Evolutionary conservation across 2,329 filamentous ascomycete species (phyloP), one percentile per base, ranked within the genome.

Genomic region (Ceratocystis smalleyi): DNA sequence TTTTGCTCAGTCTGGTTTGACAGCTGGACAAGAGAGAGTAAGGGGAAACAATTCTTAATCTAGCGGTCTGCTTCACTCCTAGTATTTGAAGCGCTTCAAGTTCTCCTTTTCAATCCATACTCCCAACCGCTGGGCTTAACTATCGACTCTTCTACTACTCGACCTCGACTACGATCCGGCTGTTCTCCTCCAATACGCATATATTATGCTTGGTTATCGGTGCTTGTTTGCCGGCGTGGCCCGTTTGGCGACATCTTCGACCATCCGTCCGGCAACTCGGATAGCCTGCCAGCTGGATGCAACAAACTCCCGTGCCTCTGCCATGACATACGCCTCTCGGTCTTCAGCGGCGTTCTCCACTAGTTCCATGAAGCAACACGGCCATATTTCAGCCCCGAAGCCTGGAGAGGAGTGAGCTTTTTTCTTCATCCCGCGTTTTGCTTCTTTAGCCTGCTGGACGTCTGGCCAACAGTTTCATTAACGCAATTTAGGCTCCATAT

Each of bases 401-500:
- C 83, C 89, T 0, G 94, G 94, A 59, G 89, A 97, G 80, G 94
- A 96, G 89, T 95, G 78, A 72, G 86, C 76, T 40, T 64, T 22
- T 49, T n/a, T 30, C 12, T 27, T 32, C 8, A 35, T 3, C 24
- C 8, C 24, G 8, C 47, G 5, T 27, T 27, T 27, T 27, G 27
- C 5, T 27, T 27, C 12, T 27, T 32, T 17, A 35, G 8, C 24
- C 8, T 43, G 8, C 47, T 10, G 5, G 30, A 47, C 4, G 10
- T n/a, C 30, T 32, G 43, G 10, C 17, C 12, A 17, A n/a, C 27
- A 6, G 3, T 12, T 10, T 5, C 60, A 6, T 57, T 62, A 35
- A 64, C 47, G 19, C 6, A 19, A 40, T 35, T 22, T 68, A 95
- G 91, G 74, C 82, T 95, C 65, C 87, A 88, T 72, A 82, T 99